Conservation (phyloP, 2,329 filamentous ascomycete species). For the Corynespora cassiicola region DNA sequence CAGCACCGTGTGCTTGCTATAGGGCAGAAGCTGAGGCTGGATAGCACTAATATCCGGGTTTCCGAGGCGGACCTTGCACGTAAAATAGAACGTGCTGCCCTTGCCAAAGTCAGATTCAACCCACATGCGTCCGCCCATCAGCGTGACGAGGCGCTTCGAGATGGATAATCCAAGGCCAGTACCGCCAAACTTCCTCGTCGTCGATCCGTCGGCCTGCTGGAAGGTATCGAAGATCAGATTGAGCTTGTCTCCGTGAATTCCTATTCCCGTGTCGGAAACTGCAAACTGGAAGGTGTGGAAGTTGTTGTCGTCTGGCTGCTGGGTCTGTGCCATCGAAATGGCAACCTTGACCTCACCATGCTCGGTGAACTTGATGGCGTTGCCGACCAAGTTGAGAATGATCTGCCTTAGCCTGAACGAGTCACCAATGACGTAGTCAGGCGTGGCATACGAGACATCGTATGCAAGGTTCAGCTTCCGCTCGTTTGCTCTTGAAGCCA, state of each 20-base stretch:
- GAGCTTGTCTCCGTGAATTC: slow-evolving; percentile 92
- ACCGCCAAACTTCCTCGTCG: slow-evolving; percentile 93
- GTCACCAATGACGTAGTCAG: slow-evolving; percentile 94
- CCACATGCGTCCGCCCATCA: slow-evolving; percentile 97
- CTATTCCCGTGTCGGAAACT: slow-evolving; percentile 95
- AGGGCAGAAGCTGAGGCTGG: slow-evolving; percentile 84
- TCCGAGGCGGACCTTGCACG: slow-evolving; percentile 86
- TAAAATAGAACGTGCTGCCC: slow-evolving; percentile 96
- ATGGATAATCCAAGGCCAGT: slow-evolving; percentile 94
- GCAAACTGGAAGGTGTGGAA: slow-evolving; percentile 97
- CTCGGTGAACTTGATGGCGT: slow-evolving; percentile 99
- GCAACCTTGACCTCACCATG: slow-evolving; percentile 94
- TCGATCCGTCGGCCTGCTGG: slow-evolving; percentile 97
- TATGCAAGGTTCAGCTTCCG: slow-evolving; percentile 93
- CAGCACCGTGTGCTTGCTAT: slow-evolving; percentile 88
- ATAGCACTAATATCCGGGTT: slow-evolving; percentile 79
- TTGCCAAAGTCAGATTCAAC: slow-evolving; percentile 90
- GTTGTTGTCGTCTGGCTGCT: no score
- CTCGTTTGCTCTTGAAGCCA: slow-evolving; percentile 97
- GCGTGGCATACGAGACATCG: slow-evolving; percentile 89
- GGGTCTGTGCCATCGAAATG: slow-evolving; percentile 75
- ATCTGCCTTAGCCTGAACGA: slow-evolving; percentile 96
- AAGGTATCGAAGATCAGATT: slow-evolving; percentile 98
- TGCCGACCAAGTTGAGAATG: slow-evolving; percentile 95
- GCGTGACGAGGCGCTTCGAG: slow-evolving; percentile 89